Evolutionary conservation across 1,284 basidiomycete species (phyloP).

Genomic region (Cutaneotrichosporon curvatum): DNA sequence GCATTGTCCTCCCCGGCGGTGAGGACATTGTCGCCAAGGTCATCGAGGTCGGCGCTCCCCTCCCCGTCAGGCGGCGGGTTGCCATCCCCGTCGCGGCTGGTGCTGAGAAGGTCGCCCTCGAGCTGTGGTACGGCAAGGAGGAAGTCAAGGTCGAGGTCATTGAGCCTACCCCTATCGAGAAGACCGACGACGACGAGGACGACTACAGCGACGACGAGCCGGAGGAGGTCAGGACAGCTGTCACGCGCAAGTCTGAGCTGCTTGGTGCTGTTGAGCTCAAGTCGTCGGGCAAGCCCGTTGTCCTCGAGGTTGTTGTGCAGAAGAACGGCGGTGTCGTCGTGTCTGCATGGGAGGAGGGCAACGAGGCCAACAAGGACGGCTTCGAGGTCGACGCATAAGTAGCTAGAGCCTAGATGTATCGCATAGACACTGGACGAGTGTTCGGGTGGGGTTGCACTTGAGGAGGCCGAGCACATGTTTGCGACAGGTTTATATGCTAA

Average conservation of each 20-base stretch:
- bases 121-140: slow-evolving; percentile 82
- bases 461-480: too few relatives aligned
- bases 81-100: slow-evolving; percentile 61
- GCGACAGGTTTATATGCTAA: too few relatives aligned
- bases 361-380: slow-evolving; percentile 38
- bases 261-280: slow-evolving; percentile 50
- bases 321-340: slow-evolving; percentile 54
- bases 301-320: slow-evolving; percentile 58
- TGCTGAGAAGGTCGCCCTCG: slow-evolving; percentile 58
- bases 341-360: slow-evolving; percentile 50
- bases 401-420: not conserved
- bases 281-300: slow-evolving; percentile 53
- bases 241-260: slow-evolving; percentile 58
- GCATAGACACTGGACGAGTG: not conserved
- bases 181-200: slow-evolving; percentile 30
- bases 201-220: slow-evolving; percentile 54
- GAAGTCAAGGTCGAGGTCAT: slow-evolving; percentile 68
- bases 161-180: slow-evolving; percentile 36
- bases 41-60: slow-evolving; percentile 63
- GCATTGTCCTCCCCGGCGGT: slow-evolving; percentile 66
- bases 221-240: slow-evolving; percentile 59
- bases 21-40: slow-evolving; percentile 54
- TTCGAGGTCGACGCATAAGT: slow-evolving; percentile 24
- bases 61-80: slow-evolving; percentile 68
- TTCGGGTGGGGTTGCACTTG: too few relatives aligned